Percentiles rank a stretch among this genome's conserved stretches.
Evolutionary conservation across 108 stramenopile species (phyloP).

Genomic region (Parmales sp.): DNA sequence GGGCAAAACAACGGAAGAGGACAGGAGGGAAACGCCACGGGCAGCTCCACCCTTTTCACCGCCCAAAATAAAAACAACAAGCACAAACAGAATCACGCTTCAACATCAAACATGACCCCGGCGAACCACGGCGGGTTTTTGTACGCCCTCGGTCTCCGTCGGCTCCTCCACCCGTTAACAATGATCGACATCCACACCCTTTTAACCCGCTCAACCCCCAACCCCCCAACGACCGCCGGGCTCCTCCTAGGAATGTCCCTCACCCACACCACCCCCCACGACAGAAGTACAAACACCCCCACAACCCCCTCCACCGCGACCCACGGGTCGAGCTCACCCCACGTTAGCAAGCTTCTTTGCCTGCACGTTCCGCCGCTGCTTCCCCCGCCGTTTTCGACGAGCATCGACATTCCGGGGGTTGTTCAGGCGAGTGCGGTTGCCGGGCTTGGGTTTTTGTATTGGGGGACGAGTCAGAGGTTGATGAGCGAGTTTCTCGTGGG

Average conservation of each 20-base stretch:
- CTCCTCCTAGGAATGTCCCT: conserved; percentile 91
- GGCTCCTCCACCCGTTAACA: conserved; percentile 78
- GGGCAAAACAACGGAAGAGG: too few relatives aligned
- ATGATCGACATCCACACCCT: conserved; percentile 95
- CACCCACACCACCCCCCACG: conserved; percentile 80
- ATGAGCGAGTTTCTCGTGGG: conserved; percentile 95
- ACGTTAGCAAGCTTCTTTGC: conserved; percentile 92
- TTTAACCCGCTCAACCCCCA: conserved; percentile 85
- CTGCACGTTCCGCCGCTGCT: conserved; percentile 91
- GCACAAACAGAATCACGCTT: too few relatives aligned
- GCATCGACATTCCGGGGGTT: conserved; percentile 77
- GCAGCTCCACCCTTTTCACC: too few relatives aligned
- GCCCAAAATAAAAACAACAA: too few relatives aligned
- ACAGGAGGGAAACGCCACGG: too few relatives aligned
- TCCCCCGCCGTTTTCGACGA: conserved; percentile 65
- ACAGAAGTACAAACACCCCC: too few relatives aligned
- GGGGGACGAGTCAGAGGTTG: conserved; percentile 79
- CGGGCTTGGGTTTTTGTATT: conserved; percentile 80
- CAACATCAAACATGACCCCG: conserved; percentile 20
- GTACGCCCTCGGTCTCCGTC: conserved; percentile 85
- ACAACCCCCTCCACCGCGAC: too few relatives aligned
- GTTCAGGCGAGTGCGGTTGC: conserved; percentile 82
- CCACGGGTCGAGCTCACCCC: too few relatives aligned
- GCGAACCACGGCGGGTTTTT: conserved; percentile 76
- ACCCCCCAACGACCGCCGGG: conserved; percentile 87